Conservation (phyloP, 2,329 filamentous ascomycete genomes). For the Talaromyces atroroseus region DNA sequence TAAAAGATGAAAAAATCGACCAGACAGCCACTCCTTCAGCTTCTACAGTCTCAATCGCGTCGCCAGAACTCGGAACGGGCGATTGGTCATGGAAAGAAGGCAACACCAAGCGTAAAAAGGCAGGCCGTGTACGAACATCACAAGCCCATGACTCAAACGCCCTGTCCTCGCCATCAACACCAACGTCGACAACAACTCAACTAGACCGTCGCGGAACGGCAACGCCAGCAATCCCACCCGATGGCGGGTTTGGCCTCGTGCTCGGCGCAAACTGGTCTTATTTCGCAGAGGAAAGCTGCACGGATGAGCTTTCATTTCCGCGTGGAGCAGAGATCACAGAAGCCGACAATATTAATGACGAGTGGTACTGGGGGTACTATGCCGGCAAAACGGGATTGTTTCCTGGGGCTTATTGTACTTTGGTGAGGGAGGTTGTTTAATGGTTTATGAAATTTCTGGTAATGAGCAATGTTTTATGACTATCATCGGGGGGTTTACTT, state of each 20-base stretch:
- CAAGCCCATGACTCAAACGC: constrained; percentile 15
- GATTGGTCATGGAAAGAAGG: constrained; percentile 43
- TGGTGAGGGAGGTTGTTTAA: constrained; percentile 37
- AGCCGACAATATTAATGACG: constrained; percentile 79
- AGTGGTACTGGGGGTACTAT: constrained; percentile 86
- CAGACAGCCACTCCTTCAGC: constrained; percentile 7
- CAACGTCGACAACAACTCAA: not conserved
- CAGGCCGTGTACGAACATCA: constrained; percentile 25
- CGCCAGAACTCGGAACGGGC: constrained; percentile 25
- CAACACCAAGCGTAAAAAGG: constrained; percentile 30
- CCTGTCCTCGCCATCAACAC: not conserved
- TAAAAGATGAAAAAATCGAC: constrained; percentile 51
- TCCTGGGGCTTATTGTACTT: constrained; percentile 67
- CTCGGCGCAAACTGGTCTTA: constrained; percentile 69
- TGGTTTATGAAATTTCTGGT: not conserved
- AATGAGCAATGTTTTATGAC: not conserved
- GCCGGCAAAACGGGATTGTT: constrained; percentile 75
- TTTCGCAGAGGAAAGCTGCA: constrained; percentile 55
- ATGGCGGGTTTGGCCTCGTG: constrained; percentile 64
- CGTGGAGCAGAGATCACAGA: constrained; percentile 76
- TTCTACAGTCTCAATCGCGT: constrained; percentile 13
- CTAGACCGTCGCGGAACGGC: constrained; percentile 1
- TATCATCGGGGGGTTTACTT: not conserved
- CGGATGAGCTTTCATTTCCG: constrained; percentile 78
- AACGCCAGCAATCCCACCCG: constrained; percentile 57